Conservation (phyloP, 176 grass and related monocot genomes). For the Juncus effusus region DNA sequence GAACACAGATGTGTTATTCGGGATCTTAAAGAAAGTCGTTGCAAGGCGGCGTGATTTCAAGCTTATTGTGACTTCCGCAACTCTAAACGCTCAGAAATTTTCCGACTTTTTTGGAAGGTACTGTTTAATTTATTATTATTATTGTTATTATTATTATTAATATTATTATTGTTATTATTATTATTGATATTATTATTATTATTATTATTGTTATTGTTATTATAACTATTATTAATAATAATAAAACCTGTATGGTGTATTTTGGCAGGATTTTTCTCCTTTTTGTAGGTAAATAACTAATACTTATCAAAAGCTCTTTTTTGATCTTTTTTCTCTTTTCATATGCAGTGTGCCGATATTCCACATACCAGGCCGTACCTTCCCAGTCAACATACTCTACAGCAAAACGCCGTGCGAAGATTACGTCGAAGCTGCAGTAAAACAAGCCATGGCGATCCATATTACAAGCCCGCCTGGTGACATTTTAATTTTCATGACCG, state of each 20-base stretch:
- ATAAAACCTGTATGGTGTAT: too few relatives aligned
- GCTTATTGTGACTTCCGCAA: conserved; percentile 61
- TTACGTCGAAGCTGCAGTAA: conserved; percentile 95
- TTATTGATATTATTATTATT: too few relatives aligned
- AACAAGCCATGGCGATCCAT: conserved; percentile 94
- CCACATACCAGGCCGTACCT: conserved; percentile 87
- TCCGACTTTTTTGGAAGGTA: conserved; percentile 99
- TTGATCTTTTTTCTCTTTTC: conserved; percentile 19
- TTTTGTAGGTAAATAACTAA: conserved; percentile 5
- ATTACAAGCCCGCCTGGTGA: conserved; percentile 83
- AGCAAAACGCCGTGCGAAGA: conserved; percentile 98
- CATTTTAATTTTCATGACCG: conserved; percentile 96
- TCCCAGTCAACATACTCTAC: conserved; percentile 83
- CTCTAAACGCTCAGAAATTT: conserved; percentile 93
- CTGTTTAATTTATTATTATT: neutral
- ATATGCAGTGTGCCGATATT: conserved; percentile 67
- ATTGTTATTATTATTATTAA: neutral
- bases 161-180: too few relatives aligned
- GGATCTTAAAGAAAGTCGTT: conserved; percentile 47
- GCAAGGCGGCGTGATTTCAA: conserved; percentile 45
- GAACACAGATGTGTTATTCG: conserved; percentile 46
- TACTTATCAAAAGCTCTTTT: neutral
- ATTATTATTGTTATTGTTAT: too few relatives aligned
- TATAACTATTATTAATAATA: too few relatives aligned
- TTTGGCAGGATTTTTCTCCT: neutral